These are phyloP conservation scores for Alternaria infectoria DNA, from an alignment of 2,329 filamentous ascomycete species.

Conservation along the genomic window DNA sequence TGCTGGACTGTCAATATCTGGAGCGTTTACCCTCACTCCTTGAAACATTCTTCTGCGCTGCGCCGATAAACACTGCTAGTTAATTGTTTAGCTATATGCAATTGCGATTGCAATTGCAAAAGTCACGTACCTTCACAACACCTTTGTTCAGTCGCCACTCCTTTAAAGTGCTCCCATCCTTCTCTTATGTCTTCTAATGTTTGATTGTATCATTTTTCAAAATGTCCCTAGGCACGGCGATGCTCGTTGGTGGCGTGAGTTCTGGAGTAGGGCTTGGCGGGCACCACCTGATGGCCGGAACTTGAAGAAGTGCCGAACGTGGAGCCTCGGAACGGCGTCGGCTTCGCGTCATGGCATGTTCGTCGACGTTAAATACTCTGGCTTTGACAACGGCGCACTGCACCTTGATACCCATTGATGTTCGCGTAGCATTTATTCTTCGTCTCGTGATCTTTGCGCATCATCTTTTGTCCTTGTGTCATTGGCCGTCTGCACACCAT, in stretches of 20 bases:
- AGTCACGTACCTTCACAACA: neutral
- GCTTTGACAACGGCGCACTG: neutral
- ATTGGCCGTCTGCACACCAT: constrained; percentile 20
- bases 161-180: neutral
- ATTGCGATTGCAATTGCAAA: neutral
- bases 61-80: rapidly evolving
- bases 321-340: constrained; percentile 12
- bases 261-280: neutral
- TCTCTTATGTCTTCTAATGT: neutral
- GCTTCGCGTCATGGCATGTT: constrained; percentile 5
- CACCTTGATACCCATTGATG: neutral
- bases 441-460: neutral
- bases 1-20: too few relatives aligned
- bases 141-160: neutral
- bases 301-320: constrained; percentile 8
- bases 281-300: neutral
- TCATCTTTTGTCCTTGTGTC: neutral
- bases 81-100: neutral
- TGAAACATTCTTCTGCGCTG: neutral
- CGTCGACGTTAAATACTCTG: neutral
- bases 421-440: neutral
- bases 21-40: too few relatives aligned
- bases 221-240: neutral
- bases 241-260: neutral
- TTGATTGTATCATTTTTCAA: too few relatives aligned